Percentiles rank a stretch among this genome's conserved stretches.
Conservation (phyloP, 73 alveolate species). For the Uronychia binucleata region DNA sequence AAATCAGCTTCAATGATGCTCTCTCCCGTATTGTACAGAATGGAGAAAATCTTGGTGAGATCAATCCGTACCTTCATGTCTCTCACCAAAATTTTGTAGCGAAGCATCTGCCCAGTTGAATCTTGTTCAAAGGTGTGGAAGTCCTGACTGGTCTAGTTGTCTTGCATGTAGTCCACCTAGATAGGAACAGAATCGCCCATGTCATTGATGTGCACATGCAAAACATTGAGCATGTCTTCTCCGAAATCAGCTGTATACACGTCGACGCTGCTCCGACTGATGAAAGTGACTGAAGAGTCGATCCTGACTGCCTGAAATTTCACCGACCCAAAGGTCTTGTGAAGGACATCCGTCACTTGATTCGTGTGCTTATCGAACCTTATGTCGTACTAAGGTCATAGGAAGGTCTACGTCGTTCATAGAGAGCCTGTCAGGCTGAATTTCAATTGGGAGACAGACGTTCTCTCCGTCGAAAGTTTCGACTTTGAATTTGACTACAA, state of each 20-base stretch:
- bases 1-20: constrained; percentile 45
- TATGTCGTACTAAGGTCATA: constrained; percentile 29
- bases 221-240: constrained; percentile 43
- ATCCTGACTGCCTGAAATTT: constrained; percentile 35
- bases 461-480: constrained; percentile 38
- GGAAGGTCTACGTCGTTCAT: constrained; percentile 18
- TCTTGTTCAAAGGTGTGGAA: constrained; percentile 41
- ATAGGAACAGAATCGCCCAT: constrained; percentile 68
- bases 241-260: constrained; percentile 46
- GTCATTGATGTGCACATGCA: constrained; percentile 68
- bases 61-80: too few relatives aligned
- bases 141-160: constrained; percentile 27
- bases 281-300: constrained; percentile 54
- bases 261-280: constrained; percentile 35
- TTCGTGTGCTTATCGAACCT: constrained; percentile 40
- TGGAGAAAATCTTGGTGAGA: constrained; percentile 34
- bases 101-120: constrained; percentile 43
- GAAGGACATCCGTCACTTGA: constrained; percentile 33
- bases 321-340: constrained; percentile 50
- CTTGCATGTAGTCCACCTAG: constrained; percentile 53
- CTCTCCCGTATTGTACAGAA: constrained; percentile 61
- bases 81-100: constrained; percentile 61
- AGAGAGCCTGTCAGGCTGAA: constrained; percentile 39
- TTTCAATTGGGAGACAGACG: constrained; percentile 64
- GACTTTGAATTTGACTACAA: constrained; percentile 50